Conservation (phyloP, 2,329 filamentous ascomycete species). For the Fusarium austroafricanum region DNA sequence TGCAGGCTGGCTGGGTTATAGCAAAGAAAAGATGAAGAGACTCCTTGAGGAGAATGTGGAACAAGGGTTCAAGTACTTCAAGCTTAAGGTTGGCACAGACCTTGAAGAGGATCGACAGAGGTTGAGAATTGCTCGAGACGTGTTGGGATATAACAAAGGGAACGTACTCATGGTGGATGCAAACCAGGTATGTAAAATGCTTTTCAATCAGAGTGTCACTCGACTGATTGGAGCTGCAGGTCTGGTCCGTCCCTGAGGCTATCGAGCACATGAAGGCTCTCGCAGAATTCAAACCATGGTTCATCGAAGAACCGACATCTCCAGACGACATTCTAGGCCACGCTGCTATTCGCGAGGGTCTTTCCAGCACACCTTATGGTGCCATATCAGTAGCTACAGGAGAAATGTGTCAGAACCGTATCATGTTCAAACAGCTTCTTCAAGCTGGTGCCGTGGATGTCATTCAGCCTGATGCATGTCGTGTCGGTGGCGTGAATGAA, state of each 20-base stretch:
- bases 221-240: slow-evolving; percentile 54
- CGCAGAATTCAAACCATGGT: slow-evolving; percentile 88
- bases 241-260: slow-evolving; percentile 91
- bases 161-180: neutral
- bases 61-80: neutral
- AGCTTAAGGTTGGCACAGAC: neutral
- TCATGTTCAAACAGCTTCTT: slow-evolving; percentile 93
- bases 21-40: neutral
- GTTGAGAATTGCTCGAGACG: neutral
- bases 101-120: neutral
- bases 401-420: slow-evolving; percentile 95
- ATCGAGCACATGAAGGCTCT: slow-evolving; percentile 87
- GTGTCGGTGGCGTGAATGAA: slow-evolving; percentile 90
- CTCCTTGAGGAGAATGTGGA: neutral
- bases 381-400: slow-evolving; percentile 86
- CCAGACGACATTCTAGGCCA: slow-evolving; percentile 92
- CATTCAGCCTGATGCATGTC: slow-evolving; percentile 90
- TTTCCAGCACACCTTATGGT: neutral
- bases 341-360: slow-evolving; percentile 79
- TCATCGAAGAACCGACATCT: slow-evolving; percentile 93
- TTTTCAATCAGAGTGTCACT: accelerated
- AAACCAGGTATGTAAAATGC: neutral
- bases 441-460: slow-evolving; percentile 83
- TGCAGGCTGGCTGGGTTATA: neutral
- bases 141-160: neutral